Percentiles rank a stretch among this genome's conserved stretches.
Conservation (phyloP, 2,329 filamentous ascomycete species). For the Thermothelomyces thermophilus region DNA sequence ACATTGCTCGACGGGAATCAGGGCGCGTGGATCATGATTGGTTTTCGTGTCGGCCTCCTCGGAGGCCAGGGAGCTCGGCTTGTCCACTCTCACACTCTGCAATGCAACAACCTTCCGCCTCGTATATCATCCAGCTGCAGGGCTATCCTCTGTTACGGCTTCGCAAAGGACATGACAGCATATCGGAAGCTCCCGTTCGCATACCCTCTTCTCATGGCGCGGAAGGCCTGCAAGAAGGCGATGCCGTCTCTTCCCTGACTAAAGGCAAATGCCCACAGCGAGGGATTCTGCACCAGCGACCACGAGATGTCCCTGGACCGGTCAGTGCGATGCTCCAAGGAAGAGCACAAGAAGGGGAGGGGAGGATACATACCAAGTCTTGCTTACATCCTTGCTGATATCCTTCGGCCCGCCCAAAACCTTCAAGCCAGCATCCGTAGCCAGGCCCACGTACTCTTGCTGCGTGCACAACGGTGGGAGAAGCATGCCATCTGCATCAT, state of each 20-base stretch:
- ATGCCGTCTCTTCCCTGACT: slow-evolving; percentile 54
- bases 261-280: slow-evolving; percentile 55
- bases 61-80: no score
- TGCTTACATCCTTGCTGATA: slow-evolving; percentile 51
- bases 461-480: slow-evolving; percentile 50
- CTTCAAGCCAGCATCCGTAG: slow-evolving; percentile 41
- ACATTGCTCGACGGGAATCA: neutral
- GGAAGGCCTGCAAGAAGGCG: slow-evolving; percentile 54
- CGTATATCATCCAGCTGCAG: neutral
- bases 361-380: slow-evolving; percentile 47
- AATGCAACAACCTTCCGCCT: neutral
- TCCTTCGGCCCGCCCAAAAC: slow-evolving; percentile 43
- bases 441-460: slow-evolving; percentile 46
- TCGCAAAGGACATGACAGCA: slow-evolving; percentile 51
- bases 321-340: slow-evolving; percentile 6
- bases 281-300: slow-evolving; percentile 52
- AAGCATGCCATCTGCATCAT: slow-evolving; percentile 49
- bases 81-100: neutral
- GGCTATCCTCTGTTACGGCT: slow-evolving; percentile 25
- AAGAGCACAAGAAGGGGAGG: neutral
- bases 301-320: slow-evolving; percentile 56
- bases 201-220: slow-evolving; percentile 55
- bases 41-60: neutral
- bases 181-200: slow-evolving; percentile 53
- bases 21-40: neutral